phyloP scores from a whole-genome alignment of 1,284 basidiomycete genomes.

The Apiotrichum gamsii region DNA sequence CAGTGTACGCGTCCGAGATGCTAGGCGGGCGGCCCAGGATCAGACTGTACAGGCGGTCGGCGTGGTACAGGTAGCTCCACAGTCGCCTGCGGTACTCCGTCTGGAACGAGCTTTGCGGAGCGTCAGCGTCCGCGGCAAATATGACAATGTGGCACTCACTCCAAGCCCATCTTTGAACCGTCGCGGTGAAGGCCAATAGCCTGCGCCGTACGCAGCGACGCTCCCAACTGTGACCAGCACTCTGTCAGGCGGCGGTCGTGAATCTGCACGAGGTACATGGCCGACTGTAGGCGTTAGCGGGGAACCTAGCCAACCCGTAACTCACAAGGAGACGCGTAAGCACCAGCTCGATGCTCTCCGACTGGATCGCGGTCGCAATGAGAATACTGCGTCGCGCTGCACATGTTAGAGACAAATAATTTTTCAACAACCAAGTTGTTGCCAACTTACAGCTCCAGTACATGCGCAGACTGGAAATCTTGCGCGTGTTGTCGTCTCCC shows the following conservation, averaged over 20 bases:
- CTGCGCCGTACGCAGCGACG: constrained; percentile 86
- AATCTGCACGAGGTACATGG: constrained; percentile 77
- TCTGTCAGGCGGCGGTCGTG: constrained; percentile 54
- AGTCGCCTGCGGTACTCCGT: constrained; percentile 85
- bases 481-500: constrained; percentile 65
- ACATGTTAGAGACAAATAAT: too few species aligned
- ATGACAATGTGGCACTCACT: too few species aligned
- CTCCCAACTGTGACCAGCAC: constrained; percentile 91
- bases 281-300: constrained; percentile 66
- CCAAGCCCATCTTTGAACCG: constrained; percentile 62
- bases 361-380: constrained; percentile 82
- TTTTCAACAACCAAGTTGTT: too few species aligned
- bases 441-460: constrained; percentile 79
- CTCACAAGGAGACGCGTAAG: constrained; percentile 73
- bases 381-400: constrained; percentile 75
- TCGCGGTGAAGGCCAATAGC: constrained; percentile 89
- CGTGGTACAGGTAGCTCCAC: constrained; percentile 91
- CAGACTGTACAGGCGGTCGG: constrained; percentile 70
- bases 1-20: constrained; percentile 47
- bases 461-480: constrained; percentile 74
- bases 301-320: too few species aligned
- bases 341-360: constrained; percentile 83
- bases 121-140: too few species aligned
- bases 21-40: constrained; percentile 82
- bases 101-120: constrained; percentile 55